Percentiles rank a stretch among this genome's conserved stretches.
phyloP scores from a whole-genome alignment of 345 rosid genomes.

The Combretum micranthum region DNA sequence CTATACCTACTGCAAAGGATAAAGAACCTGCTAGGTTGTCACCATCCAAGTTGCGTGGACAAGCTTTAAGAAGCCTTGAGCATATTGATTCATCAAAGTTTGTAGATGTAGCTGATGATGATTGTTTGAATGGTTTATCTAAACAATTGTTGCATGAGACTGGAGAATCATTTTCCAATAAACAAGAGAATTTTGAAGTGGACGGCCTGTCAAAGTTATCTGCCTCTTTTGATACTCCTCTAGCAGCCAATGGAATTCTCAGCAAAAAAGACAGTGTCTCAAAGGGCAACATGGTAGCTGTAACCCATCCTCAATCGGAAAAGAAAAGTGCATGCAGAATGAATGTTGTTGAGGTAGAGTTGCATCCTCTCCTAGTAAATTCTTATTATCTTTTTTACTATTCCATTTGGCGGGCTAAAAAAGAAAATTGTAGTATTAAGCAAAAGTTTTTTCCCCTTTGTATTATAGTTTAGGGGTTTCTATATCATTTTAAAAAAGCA shows the following conservation, averaged over 20 bases:
- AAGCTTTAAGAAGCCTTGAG: too few relatives aligned
- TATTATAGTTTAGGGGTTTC: not conserved
- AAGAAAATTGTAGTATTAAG: too few relatives aligned
- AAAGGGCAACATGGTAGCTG: conserved; percentile 22
- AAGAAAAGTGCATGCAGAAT: conserved; percentile 56
- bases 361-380: too few relatives aligned
- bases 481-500: not conserved
- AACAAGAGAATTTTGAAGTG: too few relatives aligned
- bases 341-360: too few relatives aligned
- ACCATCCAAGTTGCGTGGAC: too few relatives aligned
- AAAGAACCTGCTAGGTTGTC: conserved; percentile 67
- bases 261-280: conserved; percentile 19
- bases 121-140: conserved; percentile 16
- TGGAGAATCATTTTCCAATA: too few relatives aligned
- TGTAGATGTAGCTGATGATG: conserved; percentile 35
- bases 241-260: conserved; percentile 24
- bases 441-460: not conserved
- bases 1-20: conserved; percentile 37
- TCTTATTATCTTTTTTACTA: not conserved
- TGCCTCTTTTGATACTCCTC: conserved; percentile 23
- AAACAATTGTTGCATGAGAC: conserved; percentile 14
- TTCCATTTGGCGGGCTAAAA: not conserved
- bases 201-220: too few relatives aligned
- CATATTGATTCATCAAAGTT: conserved; percentile 48
- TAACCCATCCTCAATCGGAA: conserved; percentile 19